A percentile compares a stretch with the other conserved stretches of the same genome.
Conservation (phyloP, 139 green algal species). For the Micractinium conductrix region DNA sequence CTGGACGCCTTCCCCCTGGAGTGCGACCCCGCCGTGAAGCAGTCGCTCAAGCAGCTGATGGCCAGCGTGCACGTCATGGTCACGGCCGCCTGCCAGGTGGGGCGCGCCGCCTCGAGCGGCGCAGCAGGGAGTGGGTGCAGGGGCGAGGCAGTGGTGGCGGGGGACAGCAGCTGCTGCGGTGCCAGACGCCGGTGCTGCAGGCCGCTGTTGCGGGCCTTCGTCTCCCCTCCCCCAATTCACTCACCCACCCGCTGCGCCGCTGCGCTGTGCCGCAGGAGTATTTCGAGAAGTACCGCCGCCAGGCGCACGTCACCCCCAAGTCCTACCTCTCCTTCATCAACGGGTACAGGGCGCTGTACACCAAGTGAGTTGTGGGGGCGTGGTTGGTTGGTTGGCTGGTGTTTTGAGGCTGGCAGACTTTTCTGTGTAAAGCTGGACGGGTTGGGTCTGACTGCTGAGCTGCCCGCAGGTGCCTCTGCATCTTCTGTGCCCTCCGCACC, state of each 20-base stretch:
- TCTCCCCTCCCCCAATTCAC: too few species aligned
- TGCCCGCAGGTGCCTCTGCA: neutral
- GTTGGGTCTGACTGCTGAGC: neutral
- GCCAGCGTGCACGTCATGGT: constrained; percentile 86
- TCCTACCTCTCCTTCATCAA: constrained; percentile 92
- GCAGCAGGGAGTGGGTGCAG: neutral
- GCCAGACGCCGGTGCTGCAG: neutral
- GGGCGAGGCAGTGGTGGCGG: neutral
- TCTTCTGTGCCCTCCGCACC: neutral
- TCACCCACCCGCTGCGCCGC: too few species aligned
- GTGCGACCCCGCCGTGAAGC: constrained; percentile 76
- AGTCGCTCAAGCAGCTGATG: constrained; percentile 87
- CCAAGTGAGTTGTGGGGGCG: constrained; percentile 3
- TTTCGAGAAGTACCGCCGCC: constrained; percentile 87
- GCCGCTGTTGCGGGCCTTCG: too few species aligned
- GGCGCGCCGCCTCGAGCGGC: neutral
- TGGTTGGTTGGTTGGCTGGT: too few species aligned
- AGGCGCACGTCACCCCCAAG: constrained; percentile 96
- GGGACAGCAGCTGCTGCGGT: neutral
- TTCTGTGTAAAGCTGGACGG: neutral
- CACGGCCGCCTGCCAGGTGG: constrained; percentile 74
- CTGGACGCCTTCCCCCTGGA: constrained; percentile 90
- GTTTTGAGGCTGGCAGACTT: too few species aligned
- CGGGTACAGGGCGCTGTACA: constrained; percentile 92
- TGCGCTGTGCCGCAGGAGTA: constrained; percentile 83